Evolutionary conservation across 371 early-diverging fungal genomes (phyloP), one percentile per base, ranked within the genome.

Genomic region (Massospora cicadina): DNA sequence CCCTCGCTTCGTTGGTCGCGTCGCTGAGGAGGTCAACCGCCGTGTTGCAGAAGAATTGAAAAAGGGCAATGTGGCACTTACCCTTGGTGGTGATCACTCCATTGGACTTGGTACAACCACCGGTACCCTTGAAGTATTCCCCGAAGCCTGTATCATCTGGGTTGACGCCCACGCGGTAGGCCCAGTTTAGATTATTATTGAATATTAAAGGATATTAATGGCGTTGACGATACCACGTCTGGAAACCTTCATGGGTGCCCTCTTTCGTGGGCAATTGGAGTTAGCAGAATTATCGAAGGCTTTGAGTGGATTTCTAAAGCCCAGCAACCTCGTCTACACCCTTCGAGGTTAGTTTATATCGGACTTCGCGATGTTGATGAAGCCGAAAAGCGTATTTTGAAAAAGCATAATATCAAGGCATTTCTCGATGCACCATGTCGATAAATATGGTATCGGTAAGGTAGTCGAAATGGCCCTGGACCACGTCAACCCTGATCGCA

Each of bases 231-330:
- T 26, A 91, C 94, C 7, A 79, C 77, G 30, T 85, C 90, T n/a
- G 98, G 98, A 28, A 95, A 97, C 75, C 80, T 97, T 55, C 98
- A 97, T 69, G 98, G 98, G 5, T 93, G 93, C 75, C 96, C 98
- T 25, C 71, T 95, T 31, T 85, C 93, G 21, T 96, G 92, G 75
- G 71, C 96, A 57, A 78, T 89, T 59, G 95, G 94, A 21, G 81
- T 97, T 61, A 60, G 26, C 24, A 53, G 57, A 28, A 53, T 67
- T 17, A 73, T 88, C 32, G 77, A 78, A 43, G 84, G 79, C 61
- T 94, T 93, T 67, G 72, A 68, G 33, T 97, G 95, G 95, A 79
- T 92, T 43, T 26, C 33, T 21, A 60, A 60, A 27, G 21, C 27
- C 5, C 17, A 60, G 29, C 80, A 81, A 65, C 88, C 90, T 26